These are phyloP conservation scores for Spinellus fusiger DNA, from an alignment of 192 early-diverging fungal species.

Conservation along the genomic window DNA sequence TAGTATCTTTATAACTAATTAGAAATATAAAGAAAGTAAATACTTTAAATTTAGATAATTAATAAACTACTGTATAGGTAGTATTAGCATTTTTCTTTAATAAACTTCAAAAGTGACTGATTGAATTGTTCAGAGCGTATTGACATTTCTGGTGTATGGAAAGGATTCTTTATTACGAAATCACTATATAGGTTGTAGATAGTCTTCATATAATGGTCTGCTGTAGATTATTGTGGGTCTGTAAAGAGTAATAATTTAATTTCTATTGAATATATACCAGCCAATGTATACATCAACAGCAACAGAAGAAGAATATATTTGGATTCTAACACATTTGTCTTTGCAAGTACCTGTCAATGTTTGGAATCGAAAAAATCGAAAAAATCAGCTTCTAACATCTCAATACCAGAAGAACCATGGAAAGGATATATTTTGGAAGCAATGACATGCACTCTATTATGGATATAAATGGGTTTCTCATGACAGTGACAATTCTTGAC, in stretches of 20 bases:
- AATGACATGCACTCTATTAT: slow-evolving; percentile 84
- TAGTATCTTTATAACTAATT: too few relatives aligned
- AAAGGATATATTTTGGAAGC: slow-evolving; percentile 90
- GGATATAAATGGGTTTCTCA: too few relatives aligned
- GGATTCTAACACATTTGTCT: neutral
- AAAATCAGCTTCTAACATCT: slow-evolving; percentile 89
- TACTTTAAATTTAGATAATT: too few relatives aligned
- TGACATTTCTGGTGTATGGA: slow-evolving; percentile 98
- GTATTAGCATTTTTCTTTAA: too few relatives aligned
- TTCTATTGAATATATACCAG: slow-evolving; percentile 59
- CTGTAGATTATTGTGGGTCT: slow-evolving; percentile 68
- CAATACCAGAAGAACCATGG: slow-evolving; percentile 76
- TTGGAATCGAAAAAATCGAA: slow-evolving; percentile 90
- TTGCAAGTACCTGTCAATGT: slow-evolving; percentile 72
- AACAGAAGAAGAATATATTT: neutral
- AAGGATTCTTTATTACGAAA: slow-evolving; percentile 98
- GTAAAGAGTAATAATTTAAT: slow-evolving; percentile 93
- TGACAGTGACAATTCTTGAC: too few relatives aligned
- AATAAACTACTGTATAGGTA: too few relatives aligned
- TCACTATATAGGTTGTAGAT: slow-evolving; percentile 90
- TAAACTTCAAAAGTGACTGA: slow-evolving; percentile 61
- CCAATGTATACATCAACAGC: too few relatives aligned
- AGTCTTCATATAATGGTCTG: slow-evolving; percentile 54
- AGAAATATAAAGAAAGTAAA: too few relatives aligned
- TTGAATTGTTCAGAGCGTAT: slow-evolving; percentile 96